phyloP scores from a whole-genome alignment of 1,284 basidiomycete genomes.

The Ustilago nuda region DNA sequence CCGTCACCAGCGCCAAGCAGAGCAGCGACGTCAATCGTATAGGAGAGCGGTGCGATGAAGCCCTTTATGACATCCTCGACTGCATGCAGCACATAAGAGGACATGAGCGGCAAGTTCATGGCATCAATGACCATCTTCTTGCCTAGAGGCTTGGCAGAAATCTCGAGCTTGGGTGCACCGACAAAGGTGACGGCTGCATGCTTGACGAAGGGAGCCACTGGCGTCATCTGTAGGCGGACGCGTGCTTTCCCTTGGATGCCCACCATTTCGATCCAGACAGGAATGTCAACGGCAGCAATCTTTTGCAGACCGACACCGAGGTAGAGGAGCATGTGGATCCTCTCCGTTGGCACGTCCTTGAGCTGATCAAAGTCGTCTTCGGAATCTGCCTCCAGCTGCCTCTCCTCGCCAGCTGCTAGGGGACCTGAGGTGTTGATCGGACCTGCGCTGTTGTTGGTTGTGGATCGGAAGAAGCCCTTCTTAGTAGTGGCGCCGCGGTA shows the following conservation, averaged over 20 bases:
- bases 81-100: slow-evolving; percentile 56
- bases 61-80: slow-evolving; percentile 61
- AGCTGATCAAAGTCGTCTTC: slow-evolving; percentile 33
- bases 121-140: slow-evolving; percentile 65
- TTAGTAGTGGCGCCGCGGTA: slow-evolving; percentile 50
- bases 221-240: slow-evolving; percentile 61
- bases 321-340: slow-evolving; percentile 59
- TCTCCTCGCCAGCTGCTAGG: slow-evolving; percentile 17
- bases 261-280: slow-evolving; percentile 64
- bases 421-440: slow-evolving; percentile 26
- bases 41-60: slow-evolving; percentile 61
- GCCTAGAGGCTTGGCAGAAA: slow-evolving; percentile 63
- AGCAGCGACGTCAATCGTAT: slow-evolving; percentile 60
- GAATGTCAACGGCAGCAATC: slow-evolving; percentile 62
- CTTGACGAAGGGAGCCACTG: slow-evolving; percentile 61
- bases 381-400: slow-evolving; percentile 10
- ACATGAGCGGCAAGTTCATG: slow-evolving; percentile 65
- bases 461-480: slow-evolving; percentile 37
- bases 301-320: slow-evolving; percentile 64
- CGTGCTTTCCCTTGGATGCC: slow-evolving; percentile 65
- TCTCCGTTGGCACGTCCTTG: slow-evolving; percentile 39
- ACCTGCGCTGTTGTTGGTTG: slow-evolving; percentile 19
- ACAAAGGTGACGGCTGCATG: slow-evolving; percentile 63
- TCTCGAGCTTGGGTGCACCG: slow-evolving; percentile 60
- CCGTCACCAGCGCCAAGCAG: slow-evolving; percentile 60